Evolutionary conservation across 2,329 filamentous ascomycete species (phyloP), one percentile per base, ranked within the genome.

Genomic region (Arthrobotrys sphaeroides): DNA sequence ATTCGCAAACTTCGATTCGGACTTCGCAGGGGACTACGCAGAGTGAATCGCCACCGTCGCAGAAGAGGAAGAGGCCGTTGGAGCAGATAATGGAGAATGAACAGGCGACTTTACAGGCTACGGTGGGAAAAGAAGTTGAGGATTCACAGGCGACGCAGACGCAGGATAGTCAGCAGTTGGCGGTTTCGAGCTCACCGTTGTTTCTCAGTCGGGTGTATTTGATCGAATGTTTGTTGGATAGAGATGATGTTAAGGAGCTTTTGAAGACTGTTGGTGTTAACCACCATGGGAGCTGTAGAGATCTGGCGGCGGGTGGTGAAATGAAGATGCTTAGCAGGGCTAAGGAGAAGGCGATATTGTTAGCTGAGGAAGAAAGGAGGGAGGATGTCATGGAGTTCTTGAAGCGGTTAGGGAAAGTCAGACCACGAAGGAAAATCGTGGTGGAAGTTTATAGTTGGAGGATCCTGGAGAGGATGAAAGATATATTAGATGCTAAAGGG

Each of bases 381-480:
- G 51, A 67, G 10, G 73, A 77, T 24, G 49, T 77, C 18, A 51
- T 33, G n/a, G 20, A 10, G 3, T 55, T 77, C 13, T n/a, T 77
- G 5, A 38, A 38, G 20, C 26, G 36, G 20, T 9, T 77, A 24
- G 42, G 33, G 2, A 66, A 40, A 24, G 38, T 18, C 10, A 36
- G 51, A 20, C 59, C 47, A 5, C 28, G 45, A 26, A 22, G 53
- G 43, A 68, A 68, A 10, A 62, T 45, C 24, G 24, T 45, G 0
- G 60, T 77, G 13, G 73, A 77, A 16, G 55, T 77, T 7, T 77
- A 77, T 33, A 77, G 73, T 18, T 77, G 73, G 73, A 51, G 66
- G n/a, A 77, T 77, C 51, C 20, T 77, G 5, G 69, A 77, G 43
- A 62, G 40, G 51, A 77, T 77, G 65, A 66, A 72, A 20, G 28